A percentile compares a stretch with the other conserved stretches of the same genome.
Conservation (phyloP, 441 rosid genomes). For the Flueggea neowawraea region DNA sequence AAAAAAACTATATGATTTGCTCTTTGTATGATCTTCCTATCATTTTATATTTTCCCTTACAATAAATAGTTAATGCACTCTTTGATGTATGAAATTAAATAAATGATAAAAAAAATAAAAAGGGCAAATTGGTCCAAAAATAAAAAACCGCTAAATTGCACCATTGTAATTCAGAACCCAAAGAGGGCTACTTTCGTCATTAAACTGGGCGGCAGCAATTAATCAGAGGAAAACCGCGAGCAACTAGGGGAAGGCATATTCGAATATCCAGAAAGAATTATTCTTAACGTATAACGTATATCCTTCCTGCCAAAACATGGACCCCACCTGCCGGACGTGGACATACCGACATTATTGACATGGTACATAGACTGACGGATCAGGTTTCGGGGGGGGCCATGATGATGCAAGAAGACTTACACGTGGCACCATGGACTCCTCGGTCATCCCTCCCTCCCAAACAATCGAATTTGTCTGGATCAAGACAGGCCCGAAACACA, state of each 20-base stretch:
- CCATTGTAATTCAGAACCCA: neutral
- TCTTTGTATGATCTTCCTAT: no score
- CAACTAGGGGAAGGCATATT: slow-evolving; percentile 36
- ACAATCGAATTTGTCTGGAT: no score
- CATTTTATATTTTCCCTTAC: no score
- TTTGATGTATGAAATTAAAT: no score
- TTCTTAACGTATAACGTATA: slow-evolving; percentile 32
- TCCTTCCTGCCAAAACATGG: slow-evolving; percentile 17
- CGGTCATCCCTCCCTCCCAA: no score
- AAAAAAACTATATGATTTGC: no score
- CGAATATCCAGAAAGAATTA: slow-evolving; percentile 60
- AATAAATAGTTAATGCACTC: no score
- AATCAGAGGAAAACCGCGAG: slow-evolving; percentile 1
- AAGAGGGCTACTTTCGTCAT: slow-evolving; percentile 14
- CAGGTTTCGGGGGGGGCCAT: neutral
- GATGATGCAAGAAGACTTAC: no score
- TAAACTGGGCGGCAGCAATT: fast-evolving
- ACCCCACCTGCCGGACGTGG: slow-evolving; percentile 23
- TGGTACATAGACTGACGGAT: slow-evolving; percentile 20
- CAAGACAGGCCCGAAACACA: no score
- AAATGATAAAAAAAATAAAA: no score
- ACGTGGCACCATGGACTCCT: no score
- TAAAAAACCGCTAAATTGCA: no score
- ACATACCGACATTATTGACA: slow-evolving; percentile 17
- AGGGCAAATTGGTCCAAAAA: slow-evolving; percentile 26